Evolutionary conservation across 768 basidiomycete species (phyloP), one percentile per base, ranked within the genome.

Genomic region (Leccinum longicurvipes): DNA sequence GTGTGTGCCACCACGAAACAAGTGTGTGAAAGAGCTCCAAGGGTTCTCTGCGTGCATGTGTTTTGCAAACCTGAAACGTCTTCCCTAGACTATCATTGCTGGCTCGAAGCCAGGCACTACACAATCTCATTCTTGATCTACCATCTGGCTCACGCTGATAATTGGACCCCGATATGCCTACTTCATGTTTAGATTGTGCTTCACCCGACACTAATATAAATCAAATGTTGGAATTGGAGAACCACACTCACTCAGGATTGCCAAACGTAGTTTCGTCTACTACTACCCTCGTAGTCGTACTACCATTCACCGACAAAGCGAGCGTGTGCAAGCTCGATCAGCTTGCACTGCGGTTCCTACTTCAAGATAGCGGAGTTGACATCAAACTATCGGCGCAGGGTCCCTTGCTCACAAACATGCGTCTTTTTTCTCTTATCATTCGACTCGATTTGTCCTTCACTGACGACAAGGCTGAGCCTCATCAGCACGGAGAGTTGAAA

Each of bases 11-110:
- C 36, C 4, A 23, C 60, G 64, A 58, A 60, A 55, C 55, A 6
- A 47, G 44, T 53, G 64, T 64, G 64, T 32, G 64, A 63, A 49
- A 44, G 42, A n/a, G 5, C 41, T 23, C 47, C 27, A 41, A 46
- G 3, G n/a, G 21, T 24, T 8, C 36, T 15, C 17, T 54, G 14
- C 19, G 17, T 19, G 39, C 4, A 34, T 36, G 36, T 21, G 39
- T 50, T 41, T 10, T 36, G 27, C 15, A 15, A 14, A 45, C 15
- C 45, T 39, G 56, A 59, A 50, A 54, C 56, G 4, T 19, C 44
- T 44, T 49, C 25, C 50, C 25, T 0, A 11, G 36, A n/a, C 42
- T 36, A 3, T 27, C 29, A 25, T 39, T 42, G 54, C 47, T 50
- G 28, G 42, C 11, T 41, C 17, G 34, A n/a, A 36, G 15, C 4